These are phyloP conservation scores for Pilobolus umbonatus DNA, from an alignment of 192 early-diverging fungal genomes.

Conservation along the genomic window DNA sequence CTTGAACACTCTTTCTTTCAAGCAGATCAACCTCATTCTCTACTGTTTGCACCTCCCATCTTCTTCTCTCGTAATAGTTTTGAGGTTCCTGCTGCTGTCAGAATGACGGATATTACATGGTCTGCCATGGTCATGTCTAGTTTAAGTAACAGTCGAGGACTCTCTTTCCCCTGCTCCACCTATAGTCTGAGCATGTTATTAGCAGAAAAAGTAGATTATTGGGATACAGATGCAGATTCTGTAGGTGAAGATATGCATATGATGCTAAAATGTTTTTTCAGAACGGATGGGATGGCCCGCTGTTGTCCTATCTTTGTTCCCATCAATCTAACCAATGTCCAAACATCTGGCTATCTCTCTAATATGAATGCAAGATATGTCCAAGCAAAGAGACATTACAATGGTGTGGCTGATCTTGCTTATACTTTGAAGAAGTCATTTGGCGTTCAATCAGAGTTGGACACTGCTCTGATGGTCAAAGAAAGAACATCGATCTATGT, in stretches of 20 bases:
- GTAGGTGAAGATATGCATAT: slow-evolving; percentile 83
- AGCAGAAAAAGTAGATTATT: slow-evolving; percentile 63
- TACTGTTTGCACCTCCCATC: slow-evolving; percentile 44
- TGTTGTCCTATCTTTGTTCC: slow-evolving; percentile 69
- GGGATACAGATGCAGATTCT: slow-evolving; percentile 74
- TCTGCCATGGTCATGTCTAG: slow-evolving; percentile 71
- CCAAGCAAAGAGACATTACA: slow-evolving; percentile 70
- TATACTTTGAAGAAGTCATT: slow-evolving; percentile 44
- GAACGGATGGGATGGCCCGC: slow-evolving; percentile 60
- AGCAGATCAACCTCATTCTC: slow-evolving; percentile 42
- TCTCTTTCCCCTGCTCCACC: slow-evolving; percentile 72
- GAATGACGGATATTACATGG: slow-evolving; percentile 73
- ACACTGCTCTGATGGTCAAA: not conserved
- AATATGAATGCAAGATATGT: slow-evolving; percentile 57
- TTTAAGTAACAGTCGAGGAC: slow-evolving; percentile 50
- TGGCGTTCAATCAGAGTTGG: slow-evolving; percentile 9
- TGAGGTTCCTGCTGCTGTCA: slow-evolving; percentile 65
- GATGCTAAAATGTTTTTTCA: slow-evolving; percentile 77
- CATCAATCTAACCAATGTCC: slow-evolving; percentile 57
- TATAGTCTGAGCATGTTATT: slow-evolving; percentile 74
- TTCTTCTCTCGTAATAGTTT: slow-evolving; percentile 58
- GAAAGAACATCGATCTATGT: slow-evolving; percentile 20
- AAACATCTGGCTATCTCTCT: slow-evolving; percentile 46
- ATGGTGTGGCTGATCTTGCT: slow-evolving; percentile 67
- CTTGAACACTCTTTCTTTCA: slow-evolving; percentile 35